A percentile compares a stretch with the other conserved stretches of the same genome.
Conservation (phyloP, 148 eudicot genomes). For the Drosera capensis region DNA sequence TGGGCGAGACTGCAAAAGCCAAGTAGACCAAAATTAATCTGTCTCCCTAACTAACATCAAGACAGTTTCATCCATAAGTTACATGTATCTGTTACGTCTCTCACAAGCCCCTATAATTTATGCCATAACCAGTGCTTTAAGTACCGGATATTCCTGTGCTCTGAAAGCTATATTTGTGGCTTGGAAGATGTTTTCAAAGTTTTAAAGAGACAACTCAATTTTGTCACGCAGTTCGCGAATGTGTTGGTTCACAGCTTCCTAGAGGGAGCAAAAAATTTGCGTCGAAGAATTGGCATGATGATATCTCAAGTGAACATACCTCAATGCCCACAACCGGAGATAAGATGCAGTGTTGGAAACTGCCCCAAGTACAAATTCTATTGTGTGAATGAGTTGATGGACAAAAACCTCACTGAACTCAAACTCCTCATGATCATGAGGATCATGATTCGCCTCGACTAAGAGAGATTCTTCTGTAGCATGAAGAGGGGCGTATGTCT, state of each 20-base stretch:
- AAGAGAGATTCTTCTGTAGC: constrained; percentile 31
- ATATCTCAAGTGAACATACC: constrained; percentile 17
- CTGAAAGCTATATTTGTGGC: no score
- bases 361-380: constrained; percentile 82
- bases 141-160: no score
- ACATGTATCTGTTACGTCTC: no score
- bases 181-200: no score
- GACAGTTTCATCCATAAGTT: no score
- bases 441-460: constrained; percentile 35
- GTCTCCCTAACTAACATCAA: no score
- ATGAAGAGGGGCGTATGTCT: constrained; percentile 34
- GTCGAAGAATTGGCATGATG: background rate
- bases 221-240: background rate
- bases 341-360: constrained; percentile 90
- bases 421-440: constrained; percentile 54
- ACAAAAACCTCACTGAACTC: constrained; percentile 67
- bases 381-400: constrained; percentile 79
- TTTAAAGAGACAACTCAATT: background rate
- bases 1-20: constrained; percentile 34
- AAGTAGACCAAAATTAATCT: background rate
- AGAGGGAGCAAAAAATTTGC: background rate
- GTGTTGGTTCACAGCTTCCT: background rate
- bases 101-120: no score
- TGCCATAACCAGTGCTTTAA: no score
- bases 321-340: constrained; percentile 84